Percentiles rank a stretch among this genome's conserved stretches.
These are phyloP conservation scores for Dioszegia crocea DNA, from an alignment of 768 basidiomycete species.

Conservation along the genomic window DNA sequence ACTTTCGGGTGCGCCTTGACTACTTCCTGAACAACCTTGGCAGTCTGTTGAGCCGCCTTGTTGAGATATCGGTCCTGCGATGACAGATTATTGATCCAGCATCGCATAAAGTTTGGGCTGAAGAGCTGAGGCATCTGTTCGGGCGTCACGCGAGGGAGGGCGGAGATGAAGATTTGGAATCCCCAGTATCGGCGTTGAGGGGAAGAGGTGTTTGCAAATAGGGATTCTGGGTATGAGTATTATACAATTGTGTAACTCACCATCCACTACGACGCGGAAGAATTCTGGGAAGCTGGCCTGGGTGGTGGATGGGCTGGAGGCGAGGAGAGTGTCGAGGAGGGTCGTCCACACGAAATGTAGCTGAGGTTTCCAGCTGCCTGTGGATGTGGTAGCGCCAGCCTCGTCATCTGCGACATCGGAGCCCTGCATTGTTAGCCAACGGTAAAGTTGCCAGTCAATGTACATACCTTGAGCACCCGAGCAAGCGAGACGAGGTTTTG, in stretches of 20 bases:
- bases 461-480: slow-evolving; percentile 68
- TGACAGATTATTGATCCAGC: slow-evolving; percentile 93
- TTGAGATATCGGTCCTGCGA: slow-evolving; percentile 82
- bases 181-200: slow-evolving; percentile 90
- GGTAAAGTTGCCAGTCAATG: background rate
- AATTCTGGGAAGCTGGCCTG: slow-evolving; percentile 81
- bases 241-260: slow-evolving; percentile 52
- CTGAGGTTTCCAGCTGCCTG: slow-evolving; percentile 73
- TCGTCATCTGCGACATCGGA: slow-evolving; percentile 58
- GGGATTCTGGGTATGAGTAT: slow-evolving; percentile 59
- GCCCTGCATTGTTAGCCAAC: slow-evolving; percentile 31
- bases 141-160: slow-evolving; percentile 63
- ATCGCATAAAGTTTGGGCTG: slow-evolving; percentile 90
- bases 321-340: slow-evolving; percentile 69
- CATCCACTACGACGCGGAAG: slow-evolving; percentile 85
- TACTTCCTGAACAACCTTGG: slow-evolving; percentile 67
- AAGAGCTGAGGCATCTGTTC: slow-evolving; percentile 78
- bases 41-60: slow-evolving; percentile 80
- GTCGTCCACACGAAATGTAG: slow-evolving; percentile 88
- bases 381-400: slow-evolving; percentile 55
- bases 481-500: slow-evolving; percentile 72
- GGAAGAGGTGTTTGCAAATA: slow-evolving; percentile 79
- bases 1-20: slow-evolving; percentile 71
- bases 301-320: slow-evolving; percentile 49
- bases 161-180: slow-evolving; percentile 82